Conservation (phyloP, 768 basidiomycete species). For the Mycena latifolia region DNA sequence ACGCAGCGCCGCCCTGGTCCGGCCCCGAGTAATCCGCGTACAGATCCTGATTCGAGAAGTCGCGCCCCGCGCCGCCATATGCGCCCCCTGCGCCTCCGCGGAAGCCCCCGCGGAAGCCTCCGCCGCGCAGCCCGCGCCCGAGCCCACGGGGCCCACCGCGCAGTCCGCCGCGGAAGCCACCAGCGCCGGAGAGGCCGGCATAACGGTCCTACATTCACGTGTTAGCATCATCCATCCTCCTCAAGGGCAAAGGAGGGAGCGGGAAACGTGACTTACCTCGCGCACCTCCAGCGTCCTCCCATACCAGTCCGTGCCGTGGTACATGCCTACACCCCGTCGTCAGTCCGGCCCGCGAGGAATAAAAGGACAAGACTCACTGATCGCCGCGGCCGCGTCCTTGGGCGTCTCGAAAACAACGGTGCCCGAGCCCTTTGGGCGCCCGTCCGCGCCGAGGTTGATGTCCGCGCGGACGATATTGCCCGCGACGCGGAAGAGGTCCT, state of each 20-base stretch:
- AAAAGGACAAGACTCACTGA: constrained; percentile 70
- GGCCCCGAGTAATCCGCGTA: constrained; percentile 96
- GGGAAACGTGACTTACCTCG: constrained; percentile 66
- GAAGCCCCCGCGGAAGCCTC: constrained; percentile 54
- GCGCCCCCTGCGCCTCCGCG: constrained; percentile 55
- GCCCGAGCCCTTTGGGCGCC: constrained; percentile 96
- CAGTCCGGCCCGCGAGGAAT: not conserved
- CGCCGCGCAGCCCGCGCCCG: constrained; percentile 49
- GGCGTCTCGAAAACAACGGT: constrained; percentile 95
- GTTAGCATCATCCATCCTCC: not conserved
- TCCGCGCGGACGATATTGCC: constrained; percentile 97
- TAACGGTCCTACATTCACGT: constrained; percentile 77
- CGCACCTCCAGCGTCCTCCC: constrained; percentile 95
- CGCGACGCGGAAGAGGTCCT: constrained; percentile 95
- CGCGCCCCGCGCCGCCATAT: constrained; percentile 65
- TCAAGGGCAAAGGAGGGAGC: not conserved
- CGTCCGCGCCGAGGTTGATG: constrained; percentile 93
- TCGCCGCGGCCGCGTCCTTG: constrained; percentile 92
- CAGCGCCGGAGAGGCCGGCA: constrained; percentile 82
- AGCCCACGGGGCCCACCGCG: constrained; percentile 61
- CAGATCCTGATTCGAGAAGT: constrained; percentile 89
- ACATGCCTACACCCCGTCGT: constrained; percentile 76
- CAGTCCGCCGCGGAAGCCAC: constrained; percentile 66
- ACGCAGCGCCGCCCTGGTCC: constrained; percentile 68
- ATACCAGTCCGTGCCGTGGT: constrained; percentile 98